phyloP scores from a whole-genome alignment of 2,329 filamentous ascomycete genomes.

The Neofusicoccum kwambonambiense region DNA sequence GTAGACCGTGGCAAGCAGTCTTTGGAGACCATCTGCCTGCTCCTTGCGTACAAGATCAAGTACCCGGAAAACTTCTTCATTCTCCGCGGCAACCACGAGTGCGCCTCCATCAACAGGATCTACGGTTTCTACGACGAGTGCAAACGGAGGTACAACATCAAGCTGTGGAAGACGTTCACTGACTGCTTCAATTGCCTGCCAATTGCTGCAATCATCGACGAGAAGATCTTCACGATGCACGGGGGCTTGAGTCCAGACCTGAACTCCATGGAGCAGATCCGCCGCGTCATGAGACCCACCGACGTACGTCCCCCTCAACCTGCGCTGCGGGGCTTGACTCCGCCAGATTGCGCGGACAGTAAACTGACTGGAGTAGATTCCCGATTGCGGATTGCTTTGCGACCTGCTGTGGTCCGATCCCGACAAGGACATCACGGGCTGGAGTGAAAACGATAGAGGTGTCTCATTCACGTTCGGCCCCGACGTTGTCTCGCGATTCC shows the following conservation, averaged over 20 bases:
- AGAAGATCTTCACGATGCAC: constrained; percentile 99
- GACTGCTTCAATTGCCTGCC: constrained; percentile 99
- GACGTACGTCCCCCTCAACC: constrained; percentile 68
- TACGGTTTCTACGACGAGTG: constrained; percentile 99
- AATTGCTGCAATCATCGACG: constrained; percentile 97
- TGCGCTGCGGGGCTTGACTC: constrained; percentile 22
- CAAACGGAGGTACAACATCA: constrained; percentile 99
- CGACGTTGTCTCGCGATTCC: constrained; percentile 93
- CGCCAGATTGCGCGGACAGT: constrained; percentile 23
- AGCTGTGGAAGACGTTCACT: constrained; percentile 99
- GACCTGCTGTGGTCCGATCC: constrained; percentile 98
- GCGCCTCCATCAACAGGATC: constrained; percentile 97
- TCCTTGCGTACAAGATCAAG: constrained; percentile 99
- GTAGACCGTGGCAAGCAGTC: constrained; percentile 99
- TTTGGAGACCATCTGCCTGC: constrained; percentile 94
- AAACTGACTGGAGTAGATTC: constrained; percentile 68
- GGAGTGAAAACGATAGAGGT: constrained; percentile 98
- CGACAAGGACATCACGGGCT: constrained; percentile 98
- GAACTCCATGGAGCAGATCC: constrained; percentile 99
- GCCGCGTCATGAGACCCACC: constrained; percentile 96
- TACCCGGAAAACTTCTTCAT: constrained; percentile 99
- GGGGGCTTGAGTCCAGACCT: constrained; percentile 94
- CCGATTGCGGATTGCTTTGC: constrained; percentile 94
- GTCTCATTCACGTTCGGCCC: constrained; percentile 98
- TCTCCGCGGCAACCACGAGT: constrained; percentile 97